Conservation (phyloP, 2,329 filamentous ascomycete species). For the Diaporthe batatas region DNA sequence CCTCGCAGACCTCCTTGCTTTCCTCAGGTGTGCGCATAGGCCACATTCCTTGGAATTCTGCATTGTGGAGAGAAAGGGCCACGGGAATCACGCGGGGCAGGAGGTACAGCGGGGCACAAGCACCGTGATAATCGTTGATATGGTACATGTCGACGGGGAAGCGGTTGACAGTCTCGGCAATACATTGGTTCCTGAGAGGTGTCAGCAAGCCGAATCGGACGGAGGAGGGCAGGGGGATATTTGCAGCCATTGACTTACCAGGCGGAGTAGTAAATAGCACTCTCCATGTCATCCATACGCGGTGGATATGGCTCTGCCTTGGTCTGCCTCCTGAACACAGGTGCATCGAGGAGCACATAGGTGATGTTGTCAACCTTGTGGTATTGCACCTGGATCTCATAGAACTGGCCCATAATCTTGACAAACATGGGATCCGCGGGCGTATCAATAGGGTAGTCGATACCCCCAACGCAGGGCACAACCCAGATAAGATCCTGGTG, state of each 20-base stretch:
- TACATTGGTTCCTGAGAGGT: slow-evolving; percentile 77
- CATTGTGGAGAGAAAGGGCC: slow-evolving; percentile 75
- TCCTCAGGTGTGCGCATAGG: slow-evolving; percentile 73
- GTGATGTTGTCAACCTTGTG: slow-evolving; percentile 75
- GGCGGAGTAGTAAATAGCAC: slow-evolving; percentile 77
- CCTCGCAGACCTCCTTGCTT: slow-evolving; percentile 71
- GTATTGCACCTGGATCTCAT: slow-evolving; percentile 74
- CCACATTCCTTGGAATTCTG: slow-evolving; percentile 77
- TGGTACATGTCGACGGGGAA: slow-evolving; percentile 62
- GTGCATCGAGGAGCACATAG: slow-evolving; percentile 76
- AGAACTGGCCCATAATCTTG: slow-evolving; percentile 70
- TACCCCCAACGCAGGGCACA: slow-evolving; percentile 71
- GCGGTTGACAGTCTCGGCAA: slow-evolving; percentile 72
- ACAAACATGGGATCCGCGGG: slow-evolving; percentile 73
- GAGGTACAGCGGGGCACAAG: slow-evolving; percentile 71
- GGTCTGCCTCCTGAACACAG: slow-evolving; percentile 74
- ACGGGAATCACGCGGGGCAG: slow-evolving; percentile 70
- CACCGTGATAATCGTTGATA: slow-evolving; percentile 55
- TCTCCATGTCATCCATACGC: slow-evolving; percentile 77
- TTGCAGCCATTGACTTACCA: slow-evolving; percentile 56
- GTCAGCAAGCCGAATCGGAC: neutral
- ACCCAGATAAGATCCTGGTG: slow-evolving; percentile 77
- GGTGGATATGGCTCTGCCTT: slow-evolving; percentile 73
- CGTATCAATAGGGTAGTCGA: slow-evolving; percentile 74
- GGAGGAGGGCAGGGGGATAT: neutral